Evolutionary conservation across 352 stramenopile species (phyloP), one percentile per base, ranked within the genome.

Genomic region (Phytophthora foliorum): DNA sequence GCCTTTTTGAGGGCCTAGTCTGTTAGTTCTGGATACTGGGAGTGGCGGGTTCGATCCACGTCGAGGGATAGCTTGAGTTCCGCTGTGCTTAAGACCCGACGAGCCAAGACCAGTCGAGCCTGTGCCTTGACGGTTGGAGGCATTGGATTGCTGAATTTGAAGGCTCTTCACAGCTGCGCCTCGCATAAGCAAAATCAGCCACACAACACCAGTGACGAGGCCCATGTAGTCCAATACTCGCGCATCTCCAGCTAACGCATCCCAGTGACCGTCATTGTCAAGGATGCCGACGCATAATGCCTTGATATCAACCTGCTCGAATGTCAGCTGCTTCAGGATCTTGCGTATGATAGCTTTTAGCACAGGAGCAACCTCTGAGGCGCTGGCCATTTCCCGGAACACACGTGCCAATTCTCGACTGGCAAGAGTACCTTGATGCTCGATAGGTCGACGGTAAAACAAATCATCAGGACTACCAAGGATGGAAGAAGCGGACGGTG

Each of bases 321-420:
- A 96, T 9, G 81, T 88, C 22, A 93, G 42, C 38, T 94, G 85
- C 57, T 92, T 94, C 27, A 93, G 57, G 31, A 92, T 90, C 72
- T 96, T 96, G 13, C 87, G 79, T n/a, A 93, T 80, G 38, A 93
- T 92, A 0, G 88, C 91, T 57, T 95, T 94, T 19, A 96, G 69
- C n/a, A 90, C 86, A 13, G 87, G 84, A 42, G 88, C 80, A 42
- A 95, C 81, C n/a, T 94, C 88, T 0, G 83, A 78, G 5, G 80
- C 63, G 19, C 82, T 91, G 3, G 87, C 83, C n/a, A 95, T 75
- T 57, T 96, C 89, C 25, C 88, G 84, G 42, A 96, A 89, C 6
- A 96, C 89, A n/a, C 73, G 77, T 6, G 84, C 89, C 5, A 96
- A 56, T 45, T 93, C 87, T 48, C 74, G 79, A 77, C 87, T 95